Evolutionary conservation across 805 yeast species (phyloP), one percentile per base, ranked within the genome.

Genomic region (Hanseniaspora singularis): DNA sequence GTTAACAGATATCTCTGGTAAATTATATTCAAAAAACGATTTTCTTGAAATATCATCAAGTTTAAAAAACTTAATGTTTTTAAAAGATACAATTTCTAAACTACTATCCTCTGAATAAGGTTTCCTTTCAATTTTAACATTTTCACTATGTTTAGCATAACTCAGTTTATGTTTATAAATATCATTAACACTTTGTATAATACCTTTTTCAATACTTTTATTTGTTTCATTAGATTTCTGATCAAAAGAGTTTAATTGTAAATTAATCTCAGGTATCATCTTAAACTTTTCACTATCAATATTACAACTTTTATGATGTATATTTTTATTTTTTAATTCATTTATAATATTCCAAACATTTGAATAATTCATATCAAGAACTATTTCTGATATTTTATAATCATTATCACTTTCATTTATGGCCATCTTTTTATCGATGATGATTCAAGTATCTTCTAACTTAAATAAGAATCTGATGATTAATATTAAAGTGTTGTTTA

Each of bases 251-350:
- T 36, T 14, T 11, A 31, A 27, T 14, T 37, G 24, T 14, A 30
- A 37, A 31, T 34, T 19, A 12, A 44, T 31, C 10, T 37, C 38
- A 4, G 32, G 33, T 19, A 44, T 22, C 33, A 37, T 44, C 14
- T 24, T 37, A 27, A 44, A 44, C n/a, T 44, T 44, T 37, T 44
- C 41, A 33, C 48, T 33, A 23, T 44, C 27, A 4, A 37, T 31
- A 26, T 44, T 44, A 20, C 48, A 44, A n/a, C 28, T 44, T 12
- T 19, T 19, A 20, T 44, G 26, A 1, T 26, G 8, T 9, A 44
- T 31, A 4, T 22, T 37, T 36, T 23, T 18, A 18, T 28, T 38
- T 19, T 44, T 44, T 34, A 44, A 31, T 12, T 23, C 48, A 15
- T 38, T 20, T n/a, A 44, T 44, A 10, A 44, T 16, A 15, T 19